These are phyloP conservation scores for Cyberlindnera suaveolens DNA, from an alignment of 805 yeast species.

Conservation along the genomic window DNA sequence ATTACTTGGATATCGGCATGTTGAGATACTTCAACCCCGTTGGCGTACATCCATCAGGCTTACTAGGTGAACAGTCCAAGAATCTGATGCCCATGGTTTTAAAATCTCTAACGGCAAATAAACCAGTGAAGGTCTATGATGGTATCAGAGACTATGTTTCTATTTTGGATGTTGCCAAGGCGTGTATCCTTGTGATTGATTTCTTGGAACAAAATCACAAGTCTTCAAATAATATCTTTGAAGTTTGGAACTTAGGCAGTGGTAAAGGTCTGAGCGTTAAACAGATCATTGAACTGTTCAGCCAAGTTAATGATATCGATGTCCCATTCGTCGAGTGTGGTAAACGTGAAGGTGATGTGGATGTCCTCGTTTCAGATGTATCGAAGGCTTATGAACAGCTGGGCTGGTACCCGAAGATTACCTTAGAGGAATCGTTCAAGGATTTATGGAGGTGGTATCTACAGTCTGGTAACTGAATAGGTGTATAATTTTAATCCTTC, in stretches of 20 bases:
- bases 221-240: constrained; percentile 39
- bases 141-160: constrained; percentile 77
- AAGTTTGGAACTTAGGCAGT: constrained; percentile 82
- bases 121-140: constrained; percentile 68
- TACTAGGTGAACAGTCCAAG: constrained; percentile 79
- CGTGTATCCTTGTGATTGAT: constrained; percentile 66
- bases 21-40: constrained; percentile 79
- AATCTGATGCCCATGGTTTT: constrained; percentile 62
- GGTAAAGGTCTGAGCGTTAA: constrained; percentile 77
- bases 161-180: constrained; percentile 72
- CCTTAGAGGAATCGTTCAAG: constrained; percentile 57
- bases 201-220: constrained; percentile 35
- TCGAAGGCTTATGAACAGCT: constrained; percentile 61
- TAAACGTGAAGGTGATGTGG: constrained; percentile 72
- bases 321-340: constrained; percentile 61
- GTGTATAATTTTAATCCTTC: background rate
- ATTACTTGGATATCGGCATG: constrained; percentile 47
- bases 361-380: constrained; percentile 67
- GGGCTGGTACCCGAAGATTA: constrained; percentile 51
- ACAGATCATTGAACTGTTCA: constrained; percentile 61
- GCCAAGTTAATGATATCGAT: constrained; percentile 54
- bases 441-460: constrained; percentile 69
- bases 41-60: constrained; percentile 81
- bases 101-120: constrained; percentile 29
- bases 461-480: background rate